Conservation (phyloP, 441 rosid genomes). For the Syzygium syzygioides region DNA sequence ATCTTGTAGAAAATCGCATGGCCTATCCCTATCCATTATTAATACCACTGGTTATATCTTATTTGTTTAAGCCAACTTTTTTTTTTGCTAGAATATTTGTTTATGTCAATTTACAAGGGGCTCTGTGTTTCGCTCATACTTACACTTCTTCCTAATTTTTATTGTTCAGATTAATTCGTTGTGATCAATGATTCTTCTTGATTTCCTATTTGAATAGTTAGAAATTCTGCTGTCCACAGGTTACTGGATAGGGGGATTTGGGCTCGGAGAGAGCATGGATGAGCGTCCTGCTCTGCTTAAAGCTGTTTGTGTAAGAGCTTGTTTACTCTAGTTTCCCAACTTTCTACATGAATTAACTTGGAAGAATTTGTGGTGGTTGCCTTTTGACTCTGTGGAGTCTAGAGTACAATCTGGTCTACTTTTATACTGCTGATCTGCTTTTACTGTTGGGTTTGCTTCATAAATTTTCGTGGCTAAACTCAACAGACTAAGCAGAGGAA, state of each 20-base stretch:
- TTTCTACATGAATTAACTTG: background rate
- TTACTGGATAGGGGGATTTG: constrained; percentile 81
- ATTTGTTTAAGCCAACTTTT: background rate
- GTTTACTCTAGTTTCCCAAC: background rate
- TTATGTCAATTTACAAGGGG: background rate
- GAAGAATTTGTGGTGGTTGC: background rate
- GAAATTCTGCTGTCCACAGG: constrained; percentile 31
- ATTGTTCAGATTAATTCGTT: background rate
- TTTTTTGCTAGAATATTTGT: background rate
- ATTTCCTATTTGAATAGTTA: constrained; percentile 5
- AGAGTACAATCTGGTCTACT: background rate
- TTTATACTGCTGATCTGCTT: background rate
- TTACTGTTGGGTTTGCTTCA: background rate
- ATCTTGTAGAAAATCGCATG: background rate
- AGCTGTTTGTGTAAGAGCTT: constrained; percentile 46
- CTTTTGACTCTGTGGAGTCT: background rate
- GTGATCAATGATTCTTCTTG: background rate
- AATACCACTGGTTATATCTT: background rate
- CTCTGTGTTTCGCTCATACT: background rate
- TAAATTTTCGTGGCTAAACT: background rate
- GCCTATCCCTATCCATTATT: background rate
- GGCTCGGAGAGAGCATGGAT: constrained; percentile 72
- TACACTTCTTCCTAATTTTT: background rate
- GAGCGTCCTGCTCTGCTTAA: constrained; percentile 54
- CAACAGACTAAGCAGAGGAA: background rate